Evolutionary conservation across 108 stramenopile genomes (phyloP).

Genomic region (Discostella pseudostelligera): DNA sequence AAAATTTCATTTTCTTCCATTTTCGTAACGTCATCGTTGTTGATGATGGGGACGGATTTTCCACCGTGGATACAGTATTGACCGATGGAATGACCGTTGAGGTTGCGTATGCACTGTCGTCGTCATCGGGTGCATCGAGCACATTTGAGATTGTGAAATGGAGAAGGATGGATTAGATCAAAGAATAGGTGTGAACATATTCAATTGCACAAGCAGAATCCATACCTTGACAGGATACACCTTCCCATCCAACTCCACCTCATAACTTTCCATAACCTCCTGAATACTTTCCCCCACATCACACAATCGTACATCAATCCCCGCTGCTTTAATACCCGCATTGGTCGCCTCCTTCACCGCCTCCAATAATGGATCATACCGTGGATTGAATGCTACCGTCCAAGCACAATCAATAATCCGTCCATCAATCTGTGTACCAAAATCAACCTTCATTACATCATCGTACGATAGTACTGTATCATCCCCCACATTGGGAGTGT

Average conservation of each 20-base stretch:
- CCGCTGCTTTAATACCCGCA: conserved; percentile 89
- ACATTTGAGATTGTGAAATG: no score
- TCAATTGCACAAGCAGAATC: no score
- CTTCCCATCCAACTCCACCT: conserved; percentile 93
- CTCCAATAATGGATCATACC: conserved; percentile 90
- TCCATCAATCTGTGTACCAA: conserved; percentile 98
- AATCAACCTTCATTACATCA: conserved; percentile 98
- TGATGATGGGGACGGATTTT: conserved; percentile 96
- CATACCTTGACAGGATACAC: conserved; percentile 86
- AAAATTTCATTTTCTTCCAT: conserved; percentile 99
- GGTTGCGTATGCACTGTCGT: conserved; percentile 92
- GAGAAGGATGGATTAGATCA: no score
- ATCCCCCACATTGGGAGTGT: conserved; percentile 97
- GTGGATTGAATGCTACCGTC: conserved; percentile 95
- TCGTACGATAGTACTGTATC: conserved; percentile 88
- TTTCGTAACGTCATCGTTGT: conserved; percentile 87
- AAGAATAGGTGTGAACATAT: no score
- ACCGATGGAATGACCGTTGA: conserved; percentile 97
- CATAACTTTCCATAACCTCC: conserved; percentile 98
- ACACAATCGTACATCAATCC: conserved; percentile 95
- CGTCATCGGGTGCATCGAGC: no score
- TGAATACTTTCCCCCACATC: conserved; percentile 97
- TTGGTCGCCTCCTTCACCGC: conserved; percentile 95
- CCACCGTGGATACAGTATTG: conserved; percentile 98
- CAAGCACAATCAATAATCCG: conserved; percentile 99